phyloP scores from a whole-genome alignment of 257 asterid species.

The Lavandula angustifolia region DNA sequence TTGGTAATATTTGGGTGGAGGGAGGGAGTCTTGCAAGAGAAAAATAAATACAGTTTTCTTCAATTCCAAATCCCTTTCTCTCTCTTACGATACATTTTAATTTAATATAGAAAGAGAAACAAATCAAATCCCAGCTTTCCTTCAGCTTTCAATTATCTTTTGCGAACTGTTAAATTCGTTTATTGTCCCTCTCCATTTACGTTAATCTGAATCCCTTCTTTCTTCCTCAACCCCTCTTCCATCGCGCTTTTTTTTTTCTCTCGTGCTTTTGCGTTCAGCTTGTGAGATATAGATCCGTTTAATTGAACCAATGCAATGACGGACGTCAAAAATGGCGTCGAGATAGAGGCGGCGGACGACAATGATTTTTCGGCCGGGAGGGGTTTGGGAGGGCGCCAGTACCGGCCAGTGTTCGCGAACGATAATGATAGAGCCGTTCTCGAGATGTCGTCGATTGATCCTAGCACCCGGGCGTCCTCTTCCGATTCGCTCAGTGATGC shows the following conservation, averaged over 20 bases:
- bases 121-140: conserved; percentile 26
- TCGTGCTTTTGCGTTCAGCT: neutral
- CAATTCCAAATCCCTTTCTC: conserved; percentile 27
- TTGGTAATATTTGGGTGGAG: conserved; percentile 26
- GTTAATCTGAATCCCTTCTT: conserved; percentile 43
- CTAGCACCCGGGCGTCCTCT: conserved; percentile 43
- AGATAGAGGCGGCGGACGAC: conserved; percentile 53
- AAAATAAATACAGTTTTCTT: conserved; percentile 28
- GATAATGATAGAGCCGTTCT: conserved; percentile 66
- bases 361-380: conserved; percentile 51
- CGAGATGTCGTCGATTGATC: conserved; percentile 70
- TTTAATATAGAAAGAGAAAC: conserved; percentile 6
- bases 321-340: conserved; percentile 46
- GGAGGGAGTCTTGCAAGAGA: conserved; percentile 13
- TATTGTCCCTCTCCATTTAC: conserved; percentile 7
- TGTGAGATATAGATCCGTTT: conserved; percentile 33
- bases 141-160: conserved; percentile 31
- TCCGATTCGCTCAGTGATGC: conserved; percentile 38
- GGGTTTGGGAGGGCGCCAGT: conserved; percentile 63
- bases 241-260: neutral
- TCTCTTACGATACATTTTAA: conserved; percentile 28
- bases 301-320: conserved; percentile 55
- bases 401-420: conserved; percentile 71
- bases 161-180: conserved; percentile 40
- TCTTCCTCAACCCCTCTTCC: conserved; percentile 24